Conservation (phyloP, 805 yeast species). For the Torulaspora quercuum region DNA sequence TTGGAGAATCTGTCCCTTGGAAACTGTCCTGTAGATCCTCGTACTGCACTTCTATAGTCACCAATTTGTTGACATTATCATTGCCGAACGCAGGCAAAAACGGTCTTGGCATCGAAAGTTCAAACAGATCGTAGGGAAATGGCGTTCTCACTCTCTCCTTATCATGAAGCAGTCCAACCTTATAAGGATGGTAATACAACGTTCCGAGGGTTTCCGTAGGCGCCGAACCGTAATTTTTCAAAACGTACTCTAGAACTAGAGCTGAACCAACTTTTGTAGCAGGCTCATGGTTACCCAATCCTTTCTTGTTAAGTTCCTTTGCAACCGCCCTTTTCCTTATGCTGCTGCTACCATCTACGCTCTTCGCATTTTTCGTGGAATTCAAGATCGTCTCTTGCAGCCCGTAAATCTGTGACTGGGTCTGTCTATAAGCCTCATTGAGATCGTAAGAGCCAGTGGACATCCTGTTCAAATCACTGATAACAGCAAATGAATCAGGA, state of each 20-base stretch:
- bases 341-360: constrained; percentile 1
- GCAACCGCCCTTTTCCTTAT: background rate
- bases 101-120: constrained; percentile 23
- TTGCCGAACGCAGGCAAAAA: constrained; percentile 26
- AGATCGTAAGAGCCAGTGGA: constrained; percentile 11
- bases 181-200: constrained; percentile 25
- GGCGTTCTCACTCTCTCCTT: background rate
- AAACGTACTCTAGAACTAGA: constrained; percentile 16
- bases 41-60: constrained; percentile 23
- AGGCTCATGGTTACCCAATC: background rate
- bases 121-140: constrained; percentile 13
- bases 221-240: constrained; percentile 16
- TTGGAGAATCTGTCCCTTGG: constrained; percentile 39
- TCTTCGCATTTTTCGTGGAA: constrained; percentile 18
- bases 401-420: constrained; percentile 34
- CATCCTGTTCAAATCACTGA: constrained; percentile 4
- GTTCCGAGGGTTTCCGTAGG: constrained; percentile 17
- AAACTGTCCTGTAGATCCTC: constrained; percentile 34
- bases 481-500: too few relatives aligned
- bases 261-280: constrained; percentile 15
- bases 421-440: constrained; percentile 29
- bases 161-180: constrained; percentile 11
- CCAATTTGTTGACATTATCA: constrained; percentile 23
- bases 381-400: constrained; percentile 36
- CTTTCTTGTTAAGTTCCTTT: background rate